These are phyloP conservation scores for Beauveria caledonica DNA, from an alignment of 2,329 filamentous ascomycete genomes.

Conservation along the genomic window DNA sequence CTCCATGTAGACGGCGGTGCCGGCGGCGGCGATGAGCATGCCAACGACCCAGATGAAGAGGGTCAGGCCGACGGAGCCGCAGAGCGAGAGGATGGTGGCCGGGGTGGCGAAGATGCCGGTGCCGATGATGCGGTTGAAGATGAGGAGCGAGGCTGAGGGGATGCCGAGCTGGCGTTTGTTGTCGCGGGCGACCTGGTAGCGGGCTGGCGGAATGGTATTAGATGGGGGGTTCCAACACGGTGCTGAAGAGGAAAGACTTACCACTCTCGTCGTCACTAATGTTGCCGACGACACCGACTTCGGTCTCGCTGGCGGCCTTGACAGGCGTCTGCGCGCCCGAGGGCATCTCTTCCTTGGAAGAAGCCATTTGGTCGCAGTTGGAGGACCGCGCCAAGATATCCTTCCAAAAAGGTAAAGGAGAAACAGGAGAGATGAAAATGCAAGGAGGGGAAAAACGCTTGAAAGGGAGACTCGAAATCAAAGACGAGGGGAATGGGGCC, in stretches of 20 bases:
- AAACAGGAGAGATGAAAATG: neutral
- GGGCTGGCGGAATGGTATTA: constrained; percentile 15
- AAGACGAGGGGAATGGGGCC: no score
- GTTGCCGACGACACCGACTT: constrained; percentile 1
- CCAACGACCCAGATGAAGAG: constrained; percentile 57
- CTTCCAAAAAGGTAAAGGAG: neutral
- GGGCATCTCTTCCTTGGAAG: constrained; percentile 1
- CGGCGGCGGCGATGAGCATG: constrained; percentile 52
- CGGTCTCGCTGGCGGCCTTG: constrained; percentile 5
- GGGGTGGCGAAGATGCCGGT: constrained; percentile 61
- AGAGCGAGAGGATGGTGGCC: constrained; percentile 45
- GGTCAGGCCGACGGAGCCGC: constrained; percentile 53
- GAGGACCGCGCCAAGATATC: neutral
- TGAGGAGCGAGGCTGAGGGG: constrained; percentile 47
- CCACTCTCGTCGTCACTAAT: constrained; percentile 10
- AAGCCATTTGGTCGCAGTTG: neutral
- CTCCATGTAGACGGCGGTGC: constrained; percentile 58
- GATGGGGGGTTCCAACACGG: no score
- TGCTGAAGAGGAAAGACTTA: neutral
- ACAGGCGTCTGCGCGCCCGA: constrained; percentile 5
- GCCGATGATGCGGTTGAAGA: constrained; percentile 59
- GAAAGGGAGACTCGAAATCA: neutral
- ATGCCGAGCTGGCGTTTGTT: constrained; percentile 48
- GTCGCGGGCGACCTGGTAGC: constrained; percentile 33
- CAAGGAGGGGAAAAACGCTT: neutral